phyloP scores from a whole-genome alignment of 306 rosid genomes.

The Dalbergia oliveri region DNA sequence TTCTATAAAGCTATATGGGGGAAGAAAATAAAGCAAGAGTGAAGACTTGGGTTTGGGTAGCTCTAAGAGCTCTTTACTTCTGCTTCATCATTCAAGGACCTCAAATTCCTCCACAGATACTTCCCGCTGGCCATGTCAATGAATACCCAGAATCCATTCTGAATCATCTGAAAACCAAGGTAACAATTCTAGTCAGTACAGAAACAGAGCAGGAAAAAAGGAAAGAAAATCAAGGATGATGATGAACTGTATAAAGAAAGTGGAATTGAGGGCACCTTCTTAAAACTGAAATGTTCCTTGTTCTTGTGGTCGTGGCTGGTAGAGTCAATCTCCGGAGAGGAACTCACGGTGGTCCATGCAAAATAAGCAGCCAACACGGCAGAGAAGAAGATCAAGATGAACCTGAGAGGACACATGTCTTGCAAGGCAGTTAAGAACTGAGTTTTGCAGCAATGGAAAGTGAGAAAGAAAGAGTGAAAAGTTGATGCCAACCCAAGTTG shows the following conservation, averaged over 20 bases:
- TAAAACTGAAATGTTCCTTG: conserved; percentile 41
- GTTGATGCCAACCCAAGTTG: conserved; percentile 2
- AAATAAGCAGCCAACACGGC: conserved; percentile 68
- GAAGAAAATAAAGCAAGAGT: not conserved
- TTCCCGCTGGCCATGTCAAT: conserved; percentile 88
- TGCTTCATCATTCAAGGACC: conserved; percentile 38
- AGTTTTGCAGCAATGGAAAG: not conserved
- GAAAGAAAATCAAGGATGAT: not conserved
- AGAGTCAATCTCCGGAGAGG: conserved; percentile 47
- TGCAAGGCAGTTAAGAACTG: conserved; percentile 6
- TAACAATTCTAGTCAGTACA: conserved; percentile 26
- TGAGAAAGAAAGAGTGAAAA: not conserved
- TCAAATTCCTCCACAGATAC: conserved; percentile 77
- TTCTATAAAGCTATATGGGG: not conserved
- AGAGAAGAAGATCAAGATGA: conserved; percentile 79
- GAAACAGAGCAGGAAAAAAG: not conserved
- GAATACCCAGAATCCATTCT: conserved; percentile 68
- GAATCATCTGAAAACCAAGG: conserved; percentile 54
- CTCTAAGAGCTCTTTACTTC: conserved; percentile 45
- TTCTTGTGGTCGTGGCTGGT: not conserved
- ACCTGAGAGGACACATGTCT: conserved; percentile 80
- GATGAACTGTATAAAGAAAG: not conserved
- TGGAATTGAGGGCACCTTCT: conserved; percentile 45
- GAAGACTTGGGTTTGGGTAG: conserved; percentile 1
- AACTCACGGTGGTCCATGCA: conserved; percentile 68